phyloP scores from a whole-genome alignment of 441 rosid genomes.

The Heliophila coronopifolia region DNA sequence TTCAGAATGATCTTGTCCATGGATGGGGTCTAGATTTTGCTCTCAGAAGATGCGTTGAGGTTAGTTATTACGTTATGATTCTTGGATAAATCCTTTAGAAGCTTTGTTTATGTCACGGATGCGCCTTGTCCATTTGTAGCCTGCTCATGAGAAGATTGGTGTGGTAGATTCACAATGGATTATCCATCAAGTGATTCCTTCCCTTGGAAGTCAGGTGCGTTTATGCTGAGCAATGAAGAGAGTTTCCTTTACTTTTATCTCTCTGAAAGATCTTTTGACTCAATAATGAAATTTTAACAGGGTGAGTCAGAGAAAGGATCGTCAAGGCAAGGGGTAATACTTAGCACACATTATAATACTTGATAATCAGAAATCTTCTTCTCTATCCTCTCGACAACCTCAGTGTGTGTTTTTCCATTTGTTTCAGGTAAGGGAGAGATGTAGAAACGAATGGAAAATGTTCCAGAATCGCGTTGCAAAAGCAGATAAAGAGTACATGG shows the following conservation, averaged over 20 bases:
- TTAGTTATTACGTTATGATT: no score
- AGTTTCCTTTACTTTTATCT: not conserved
- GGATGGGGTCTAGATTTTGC: slow-evolving; percentile 99
- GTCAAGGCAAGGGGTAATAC: slow-evolving; percentile 61
- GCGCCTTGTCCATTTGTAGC: slow-evolving; percentile 45
- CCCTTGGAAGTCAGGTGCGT: slow-evolving; percentile 61
- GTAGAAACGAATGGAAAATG: slow-evolving; percentile 57
- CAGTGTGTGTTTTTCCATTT: not conserved
- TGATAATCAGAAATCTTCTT: not conserved
- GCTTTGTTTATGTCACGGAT: no score
- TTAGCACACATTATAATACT: slow-evolving; percentile 8
- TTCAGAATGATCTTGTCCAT: slow-evolving; percentile 90
- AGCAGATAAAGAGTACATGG: slow-evolving; percentile 47
- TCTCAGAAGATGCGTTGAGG: slow-evolving; percentile 82
- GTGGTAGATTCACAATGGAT: slow-evolving; percentile 85
- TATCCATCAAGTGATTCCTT: slow-evolving; percentile 66
- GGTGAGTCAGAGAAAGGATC: slow-evolving; percentile 46
- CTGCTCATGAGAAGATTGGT: slow-evolving; percentile 73
- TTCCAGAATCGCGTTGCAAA: slow-evolving; percentile 47
- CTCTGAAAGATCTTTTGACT: slow-evolving; percentile 13
- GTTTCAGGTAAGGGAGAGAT: slow-evolving; percentile 55
- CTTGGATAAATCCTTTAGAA: no score
- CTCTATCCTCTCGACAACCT: slow-evolving; percentile 2
- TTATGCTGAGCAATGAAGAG: slow-evolving; percentile 1
- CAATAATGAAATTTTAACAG: slow-evolving; percentile 35